Base-by-base conservation (phyloP, 495 filamentous ascomycete genomes). In the Penicillium nucicola region DNA sequence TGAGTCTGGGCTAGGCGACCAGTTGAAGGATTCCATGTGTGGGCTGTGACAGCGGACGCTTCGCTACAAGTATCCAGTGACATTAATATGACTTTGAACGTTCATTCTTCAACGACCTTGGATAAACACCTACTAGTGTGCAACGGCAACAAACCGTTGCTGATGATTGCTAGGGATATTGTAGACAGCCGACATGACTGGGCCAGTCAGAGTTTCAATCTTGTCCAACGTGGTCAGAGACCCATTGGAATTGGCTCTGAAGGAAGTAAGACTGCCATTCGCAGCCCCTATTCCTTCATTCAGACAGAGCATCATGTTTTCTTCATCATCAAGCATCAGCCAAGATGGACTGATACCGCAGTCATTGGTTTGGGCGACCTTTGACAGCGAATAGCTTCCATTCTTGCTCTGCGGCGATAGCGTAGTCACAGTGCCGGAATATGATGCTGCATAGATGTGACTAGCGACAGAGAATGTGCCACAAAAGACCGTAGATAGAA, bases 61-160 rank as follows among this genome's bases (percentile, higher is more conserved):
- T 40, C 33, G 40, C 54, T 52, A 47, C n/a, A 4, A 42, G 33
- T 30, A 36, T 28, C 28, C 31, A 34, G 43, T 23, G 25, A 13
- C 30, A 20, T 30, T 33, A 11, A 28, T 17, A 23, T 9, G n/a
- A 33, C 42, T 44, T 28, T 8, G 7, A 28, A 28, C 0, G 7
- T 28, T 28, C 25, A 9, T 3, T 33, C 4, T 28, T 17, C 2
- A 35, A 19, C 5, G 17, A 25, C 8, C 5, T 41, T 17, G 17
- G 25, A 50, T 47, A 0, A n/a, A 8, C 25, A 50, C 62, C 49
- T 58, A 70, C 67, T 70, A 70, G 48, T 70, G 62, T 9, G 65
- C 55, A 13, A 62, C 58, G 3, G 53, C 61, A 42, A 64, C 40
- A 45, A 60, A 61, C 17, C 48, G 28, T 10, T 32, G 52, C 7